Evolutionary conservation across 768 basidiomycete genomes (phyloP).

Genomic region (Amanita molliuscula): DNA sequence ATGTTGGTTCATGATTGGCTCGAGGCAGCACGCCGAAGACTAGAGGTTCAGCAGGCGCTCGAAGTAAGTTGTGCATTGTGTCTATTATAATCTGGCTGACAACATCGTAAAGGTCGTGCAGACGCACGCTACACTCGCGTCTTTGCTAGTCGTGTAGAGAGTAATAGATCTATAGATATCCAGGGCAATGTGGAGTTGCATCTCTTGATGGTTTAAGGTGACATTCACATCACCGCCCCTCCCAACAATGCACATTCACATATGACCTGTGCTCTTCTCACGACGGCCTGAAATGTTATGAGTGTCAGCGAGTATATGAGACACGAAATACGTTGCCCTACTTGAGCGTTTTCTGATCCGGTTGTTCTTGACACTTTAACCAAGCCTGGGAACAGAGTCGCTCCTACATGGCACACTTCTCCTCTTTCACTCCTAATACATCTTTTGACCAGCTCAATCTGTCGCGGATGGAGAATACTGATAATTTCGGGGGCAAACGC

Average conservation of each 20-base stretch:
- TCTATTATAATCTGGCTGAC: constrained; percentile 5
- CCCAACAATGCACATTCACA: constrained; percentile 69
- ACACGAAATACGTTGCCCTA: constrained; percentile 12
- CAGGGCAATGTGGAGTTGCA: constrained; percentile 6
- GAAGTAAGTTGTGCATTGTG: constrained; percentile 39
- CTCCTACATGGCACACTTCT: constrained; percentile 66
- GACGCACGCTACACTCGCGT: constrained; percentile 74
- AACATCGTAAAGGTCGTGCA: constrained; percentile 53
- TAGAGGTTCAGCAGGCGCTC: constrained; percentile 89
- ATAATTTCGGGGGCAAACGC: constrained; percentile 82
- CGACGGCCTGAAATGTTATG: constrained; percentile 40
- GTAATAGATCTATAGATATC: constrained; percentile 12
- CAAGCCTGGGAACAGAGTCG: constrained; percentile 80
- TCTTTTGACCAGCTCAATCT: constrained; percentile 79
- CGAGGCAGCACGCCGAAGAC: constrained; percentile 71
- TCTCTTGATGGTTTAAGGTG: constrained; percentile 1
- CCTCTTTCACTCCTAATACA: constrained; percentile 70
- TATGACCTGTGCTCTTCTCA: constrained; percentile 77
- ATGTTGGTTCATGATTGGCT: constrained; percentile 79
- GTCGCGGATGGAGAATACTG: constrained; percentile 59
- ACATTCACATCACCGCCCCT: not conserved
- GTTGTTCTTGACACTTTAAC: constrained; percentile 60
- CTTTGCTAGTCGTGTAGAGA: constrained; percentile 61
- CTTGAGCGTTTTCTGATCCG: constrained; percentile 41
- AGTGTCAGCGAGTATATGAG: constrained; percentile 4